Base-by-base conservation (phyloP, 2,329 filamentous ascomycete species). In the Penicillium sp. region DNA sequence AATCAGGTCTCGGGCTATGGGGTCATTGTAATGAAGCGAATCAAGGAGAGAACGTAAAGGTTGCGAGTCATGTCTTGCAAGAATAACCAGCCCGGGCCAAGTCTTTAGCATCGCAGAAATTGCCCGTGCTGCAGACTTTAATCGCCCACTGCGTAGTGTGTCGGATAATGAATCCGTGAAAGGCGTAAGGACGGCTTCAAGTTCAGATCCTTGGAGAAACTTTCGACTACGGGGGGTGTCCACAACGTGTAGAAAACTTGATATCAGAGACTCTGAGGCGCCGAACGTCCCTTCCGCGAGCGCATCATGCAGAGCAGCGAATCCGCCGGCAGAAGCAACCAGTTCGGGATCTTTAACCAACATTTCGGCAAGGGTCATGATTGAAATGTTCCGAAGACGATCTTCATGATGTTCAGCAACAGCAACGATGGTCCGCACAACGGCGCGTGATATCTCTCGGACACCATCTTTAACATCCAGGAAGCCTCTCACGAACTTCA, bases 401-500 rank as follows among this genome's bases (percentile, higher is more conserved):
- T 97, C 93, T 63, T 96, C 89, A 25, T 85, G 82, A 65, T 94
- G 89, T 65, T 96, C 91, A 15, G 94, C 93, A 49, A 97, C 89
- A 5, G 94, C 90, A 33, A 94, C 91, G 57, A 99, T 88, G 7
- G 93, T 94, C 54, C 94, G 86, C 8, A 96, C 89, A 21, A 99
- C 87, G 0, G 91, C 88, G 58, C 90, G 85, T 1, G 94, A 96
- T 36, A 99, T 84, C 72, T 99, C 93, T 61, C 86, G 84, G 9
- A 96, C 88, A 12, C 94, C 94, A 61, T 92, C 91, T 71, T 97
- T 97, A 63, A 97, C 91, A 71, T 99, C 94, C 3, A 99, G 80
- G 69, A 99, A 99, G 10, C 93, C 91, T 58, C 94, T 86, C 27
- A 97, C 88, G 72, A 99, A 97, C 73, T 99, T 99, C 68, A 99